These are phyloP conservation scores for Rhizopogon rudus DNA, from an alignment of 768 basidiomycete genomes.

Conservation along the genomic window DNA sequence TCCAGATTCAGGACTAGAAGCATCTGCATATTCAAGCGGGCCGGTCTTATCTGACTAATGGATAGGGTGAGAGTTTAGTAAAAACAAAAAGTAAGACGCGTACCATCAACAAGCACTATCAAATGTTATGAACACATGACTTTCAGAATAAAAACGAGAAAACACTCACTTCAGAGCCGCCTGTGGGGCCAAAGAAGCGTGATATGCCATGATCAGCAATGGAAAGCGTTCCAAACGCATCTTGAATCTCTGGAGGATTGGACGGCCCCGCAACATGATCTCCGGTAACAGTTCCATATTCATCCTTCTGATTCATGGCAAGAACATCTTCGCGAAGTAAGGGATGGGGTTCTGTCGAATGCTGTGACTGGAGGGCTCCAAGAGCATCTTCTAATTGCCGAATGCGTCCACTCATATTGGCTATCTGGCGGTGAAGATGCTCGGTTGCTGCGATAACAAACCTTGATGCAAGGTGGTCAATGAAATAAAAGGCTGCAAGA, in stretches of 20 bases:
- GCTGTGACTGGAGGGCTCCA: constrained; percentile 41
- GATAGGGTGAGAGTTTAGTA: constrained; percentile 4
- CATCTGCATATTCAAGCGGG: constrained; percentile 9
- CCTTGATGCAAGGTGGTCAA: constrained; percentile 18
- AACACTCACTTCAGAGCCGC: constrained; percentile 57
- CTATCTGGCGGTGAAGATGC: constrained; percentile 55
- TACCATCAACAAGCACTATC: constrained; percentile 30
- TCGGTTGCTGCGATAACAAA: constrained; percentile 64
- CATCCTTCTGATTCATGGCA: constrained; percentile 24
- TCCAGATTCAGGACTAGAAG: constrained; percentile 21
- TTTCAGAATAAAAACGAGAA: neutral
- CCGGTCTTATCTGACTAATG: constrained; percentile 20
- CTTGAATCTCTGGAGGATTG: constrained; percentile 40
- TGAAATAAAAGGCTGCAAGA: neutral
- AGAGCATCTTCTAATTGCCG: constrained; percentile 61
- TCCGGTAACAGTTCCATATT: constrained; percentile 17
- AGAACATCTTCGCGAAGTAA: constrained; percentile 52
- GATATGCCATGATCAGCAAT: constrained; percentile 57
- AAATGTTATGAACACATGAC: constrained; percentile 5
- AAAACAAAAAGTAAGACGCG: constrained; percentile 7
- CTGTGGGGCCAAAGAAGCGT: constrained; percentile 64
- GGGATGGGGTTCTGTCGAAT: constrained; percentile 53
- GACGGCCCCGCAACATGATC: constrained; percentile 15
- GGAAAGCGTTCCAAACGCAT: constrained; percentile 56
- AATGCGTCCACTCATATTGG: constrained; percentile 48